Evolutionary conservation across 225 moss, liverwort and hornwort genomes (phyloP).

Genomic region (Pseudoscleropodium purum): DNA sequence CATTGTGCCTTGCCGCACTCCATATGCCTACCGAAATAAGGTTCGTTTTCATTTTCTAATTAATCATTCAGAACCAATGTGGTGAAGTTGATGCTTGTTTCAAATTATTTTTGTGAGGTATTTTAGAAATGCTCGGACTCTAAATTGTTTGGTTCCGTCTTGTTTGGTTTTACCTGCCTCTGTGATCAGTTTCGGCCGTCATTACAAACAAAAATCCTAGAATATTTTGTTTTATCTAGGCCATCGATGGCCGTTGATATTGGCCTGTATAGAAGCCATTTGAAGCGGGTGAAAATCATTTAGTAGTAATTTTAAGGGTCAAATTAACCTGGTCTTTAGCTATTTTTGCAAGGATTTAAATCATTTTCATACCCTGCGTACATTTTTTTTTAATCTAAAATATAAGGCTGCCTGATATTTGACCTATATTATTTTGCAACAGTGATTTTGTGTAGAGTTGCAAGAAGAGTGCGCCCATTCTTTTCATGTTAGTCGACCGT

Average conservation of each 20-base stretch:
- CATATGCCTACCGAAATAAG: conserved; percentile 92
- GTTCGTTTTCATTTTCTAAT: conserved; percentile 2
- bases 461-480: neutral
- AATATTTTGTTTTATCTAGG: neutral
- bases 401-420: neutral
- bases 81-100: neutral
- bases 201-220: neutral
- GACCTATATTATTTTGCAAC: neutral
- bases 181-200: neutral
- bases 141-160: neutral
- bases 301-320: neutral
- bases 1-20: conserved; percentile 71
- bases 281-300: neutral
- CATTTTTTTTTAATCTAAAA: neutral
- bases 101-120: neutral
- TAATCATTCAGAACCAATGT: neutral
- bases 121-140: neutral
- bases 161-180: neutral
- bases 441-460: neutral
- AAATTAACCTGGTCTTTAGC: neutral
- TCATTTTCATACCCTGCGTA: neutral
- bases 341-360: neutral
- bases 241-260: neutral
- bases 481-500: neutral
- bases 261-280: neutral